Conservation (phyloP, 176 grass and related monocot species). For the Carex kokanica region DNA sequence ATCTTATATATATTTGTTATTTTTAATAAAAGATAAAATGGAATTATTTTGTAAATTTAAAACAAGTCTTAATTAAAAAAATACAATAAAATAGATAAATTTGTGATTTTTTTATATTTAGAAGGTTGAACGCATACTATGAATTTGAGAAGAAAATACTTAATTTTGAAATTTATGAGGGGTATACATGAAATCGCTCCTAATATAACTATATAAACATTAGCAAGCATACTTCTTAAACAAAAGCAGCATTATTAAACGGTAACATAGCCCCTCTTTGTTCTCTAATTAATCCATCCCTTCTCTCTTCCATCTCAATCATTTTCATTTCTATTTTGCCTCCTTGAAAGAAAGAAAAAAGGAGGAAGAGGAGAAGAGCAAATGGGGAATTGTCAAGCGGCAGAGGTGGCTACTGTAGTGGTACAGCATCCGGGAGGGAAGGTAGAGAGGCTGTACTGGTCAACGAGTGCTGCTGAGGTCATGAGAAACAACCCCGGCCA, state of each 20-base stretch:
- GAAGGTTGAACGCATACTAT: too few relatives aligned
- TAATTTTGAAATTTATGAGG: too few relatives aligned
- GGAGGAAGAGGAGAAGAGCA: neutral
- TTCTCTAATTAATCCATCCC: neutral
- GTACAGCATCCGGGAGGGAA: conserved; percentile 74
- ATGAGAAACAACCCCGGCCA: conserved; percentile 94
- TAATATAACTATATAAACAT: too few relatives aligned
- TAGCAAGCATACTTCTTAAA: too few relatives aligned
- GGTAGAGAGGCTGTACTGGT: conserved; percentile 68
- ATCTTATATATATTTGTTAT: too few relatives aligned
- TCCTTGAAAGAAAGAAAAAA: neutral
- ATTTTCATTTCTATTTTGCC: neutral
- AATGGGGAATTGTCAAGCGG: conserved; percentile 96
- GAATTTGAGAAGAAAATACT: too few relatives aligned
- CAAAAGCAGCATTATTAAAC: neutral
- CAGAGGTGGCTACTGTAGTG: conserved; percentile 72
- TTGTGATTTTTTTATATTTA: too few relatives aligned
- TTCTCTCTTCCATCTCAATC: neutral
- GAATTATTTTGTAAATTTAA: too few relatives aligned
- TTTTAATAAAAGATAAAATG: too few relatives aligned
- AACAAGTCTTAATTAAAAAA: too few relatives aligned
- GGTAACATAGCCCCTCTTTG: neutral
- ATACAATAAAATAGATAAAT: too few relatives aligned
- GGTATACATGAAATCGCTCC: too few relatives aligned
- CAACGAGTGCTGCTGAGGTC: conserved; percentile 60